Conservation (phyloP, 1,284 basidiomycete genomes). For the Cryptococcus sp. region DNA sequence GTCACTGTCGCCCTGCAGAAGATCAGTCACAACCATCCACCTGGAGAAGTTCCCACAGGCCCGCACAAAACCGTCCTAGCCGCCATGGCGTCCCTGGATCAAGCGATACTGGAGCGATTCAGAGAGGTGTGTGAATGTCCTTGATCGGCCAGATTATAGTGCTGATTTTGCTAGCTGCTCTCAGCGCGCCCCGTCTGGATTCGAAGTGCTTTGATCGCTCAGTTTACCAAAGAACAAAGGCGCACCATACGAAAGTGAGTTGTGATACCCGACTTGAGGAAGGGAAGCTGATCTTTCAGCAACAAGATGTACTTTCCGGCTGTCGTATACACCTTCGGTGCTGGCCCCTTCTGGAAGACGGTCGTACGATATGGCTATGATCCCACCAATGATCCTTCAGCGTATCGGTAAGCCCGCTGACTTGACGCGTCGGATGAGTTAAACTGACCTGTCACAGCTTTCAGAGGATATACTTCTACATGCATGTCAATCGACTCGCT, state of each 20-base stretch:
- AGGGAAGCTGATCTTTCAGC: slow-evolving; percentile 18
- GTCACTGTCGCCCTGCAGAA: slow-evolving; percentile 18
- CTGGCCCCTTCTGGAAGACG: slow-evolving; percentile 90
- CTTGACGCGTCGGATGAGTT: not conserved
- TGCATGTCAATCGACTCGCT: slow-evolving; percentile 17
- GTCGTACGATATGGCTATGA: slow-evolving; percentile 85
- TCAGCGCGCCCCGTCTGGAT: slow-evolving; percentile 81
- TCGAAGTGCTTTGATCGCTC: slow-evolving; percentile 72
- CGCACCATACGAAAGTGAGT: slow-evolving; percentile 13
- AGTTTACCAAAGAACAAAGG: slow-evolving; percentile 58
- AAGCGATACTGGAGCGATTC: slow-evolving; percentile 57
- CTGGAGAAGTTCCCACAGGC: slow-evolving; percentile 55
- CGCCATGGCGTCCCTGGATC: slow-evolving; percentile 52
- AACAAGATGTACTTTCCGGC: slow-evolving; percentile 50
- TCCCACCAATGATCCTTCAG: slow-evolving; percentile 63
- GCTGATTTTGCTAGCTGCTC: slow-evolving; percentile 34
- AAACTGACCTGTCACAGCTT: slow-evolving; percentile 52
- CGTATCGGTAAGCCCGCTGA: slow-evolving; percentile 80
- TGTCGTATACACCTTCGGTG: slow-evolving; percentile 73
- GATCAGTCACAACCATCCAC: slow-evolving; percentile 20
- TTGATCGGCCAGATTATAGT: slow-evolving; percentile 48
- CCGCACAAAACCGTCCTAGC: slow-evolving; percentile 52
- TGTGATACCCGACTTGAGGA: slow-evolving; percentile 2
- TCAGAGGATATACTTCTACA: slow-evolving; percentile 69
- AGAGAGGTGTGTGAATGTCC: slow-evolving; percentile 50